Evolutionary conservation across 495 filamentous ascomycete species (phyloP).

Genomic region (Xanthoparmelia taractica): DNA sequence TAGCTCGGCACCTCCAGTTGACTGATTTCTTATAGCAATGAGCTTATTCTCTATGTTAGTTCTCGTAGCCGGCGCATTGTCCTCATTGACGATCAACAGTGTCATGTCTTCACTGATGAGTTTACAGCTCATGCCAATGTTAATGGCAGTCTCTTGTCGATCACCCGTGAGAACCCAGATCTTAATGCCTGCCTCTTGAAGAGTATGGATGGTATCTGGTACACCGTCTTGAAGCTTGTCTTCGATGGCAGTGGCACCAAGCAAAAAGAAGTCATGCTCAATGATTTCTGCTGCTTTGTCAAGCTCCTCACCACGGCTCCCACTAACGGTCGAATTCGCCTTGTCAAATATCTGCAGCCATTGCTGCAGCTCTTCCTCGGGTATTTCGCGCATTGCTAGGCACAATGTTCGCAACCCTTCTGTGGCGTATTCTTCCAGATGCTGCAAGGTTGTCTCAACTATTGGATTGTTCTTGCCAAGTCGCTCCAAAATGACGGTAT

Average conservation of each 20-base stretch:
- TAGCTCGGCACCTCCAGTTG: conserved; percentile 61
- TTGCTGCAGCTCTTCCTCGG: conserved; percentile 81
- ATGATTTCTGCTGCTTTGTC: conserved; percentile 97
- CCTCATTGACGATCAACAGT: conserved; percentile 91
- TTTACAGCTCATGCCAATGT: conserved; percentile 99
- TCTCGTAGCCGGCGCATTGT: conserved; percentile 62
- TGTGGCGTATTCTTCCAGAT: conserved; percentile 95
- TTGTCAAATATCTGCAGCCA: conserved; percentile 86
- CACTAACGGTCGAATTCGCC: conserved; percentile 82
- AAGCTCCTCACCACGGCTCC: conserved; percentile 86
- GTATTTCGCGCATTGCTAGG: conserved; percentile 87
- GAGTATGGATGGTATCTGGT: conserved; percentile 94
- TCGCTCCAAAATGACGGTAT: conserved; percentile 93
- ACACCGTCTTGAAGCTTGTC: conserved; percentile 96
- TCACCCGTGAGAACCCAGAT: conserved; percentile 98
- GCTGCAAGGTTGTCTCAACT: conserved; percentile 78
- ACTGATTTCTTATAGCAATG: conserved; percentile 72
- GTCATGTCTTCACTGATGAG: conserved; percentile 99
- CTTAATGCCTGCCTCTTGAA: conserved; percentile 96
- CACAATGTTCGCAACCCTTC: conserved; percentile 94
- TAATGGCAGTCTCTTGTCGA: conserved; percentile 97
- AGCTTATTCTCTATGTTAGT: conserved; percentile 89
- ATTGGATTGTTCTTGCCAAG: conserved; percentile 71
- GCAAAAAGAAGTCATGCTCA: conserved; percentile 80
- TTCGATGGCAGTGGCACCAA: conserved; percentile 96